These are phyloP conservation scores for Planoprotostelium fungivorum DNA, from an alignment of 78 protist species.

Conservation along the genomic window DNA sequence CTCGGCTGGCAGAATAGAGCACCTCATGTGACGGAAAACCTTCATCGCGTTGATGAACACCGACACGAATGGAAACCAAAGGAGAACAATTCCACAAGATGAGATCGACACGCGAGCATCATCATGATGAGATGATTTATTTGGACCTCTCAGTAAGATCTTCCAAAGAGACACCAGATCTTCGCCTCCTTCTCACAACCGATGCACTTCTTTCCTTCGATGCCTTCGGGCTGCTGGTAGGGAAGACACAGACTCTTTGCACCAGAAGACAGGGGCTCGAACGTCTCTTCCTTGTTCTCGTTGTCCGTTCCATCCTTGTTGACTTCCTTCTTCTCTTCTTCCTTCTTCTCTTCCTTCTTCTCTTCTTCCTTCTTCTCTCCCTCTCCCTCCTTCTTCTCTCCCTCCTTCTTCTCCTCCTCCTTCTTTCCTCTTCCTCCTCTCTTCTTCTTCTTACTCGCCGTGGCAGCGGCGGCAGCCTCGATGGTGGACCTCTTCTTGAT, in stretches of 20 bases:
- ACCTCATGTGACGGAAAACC: too few species aligned
- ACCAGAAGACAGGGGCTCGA: not conserved
- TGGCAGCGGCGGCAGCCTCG: constrained; percentile 16
- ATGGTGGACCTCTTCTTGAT: constrained; percentile 71
- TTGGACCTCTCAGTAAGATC: constrained; percentile 1
- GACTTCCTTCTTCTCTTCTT: not conserved
- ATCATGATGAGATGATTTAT: not conserved
- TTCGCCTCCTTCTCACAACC: constrained; percentile 3
- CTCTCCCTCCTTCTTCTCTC: not conserved
- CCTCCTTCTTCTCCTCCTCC: not conserved
- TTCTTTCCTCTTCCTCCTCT: not conserved
- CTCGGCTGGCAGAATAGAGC: too few species aligned
- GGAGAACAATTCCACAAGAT: too few species aligned
- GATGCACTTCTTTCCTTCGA: constrained; percentile 7
- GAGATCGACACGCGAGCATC: not conserved
- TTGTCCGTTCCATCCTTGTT: not conserved
- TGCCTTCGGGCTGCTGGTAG: constrained; percentile 18
- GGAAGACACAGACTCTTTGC: constrained; percentile 85
- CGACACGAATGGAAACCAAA: too few species aligned
- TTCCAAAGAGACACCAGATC: constrained; percentile 11
- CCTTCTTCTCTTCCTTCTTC: not conserved
- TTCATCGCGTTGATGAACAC: too few species aligned
- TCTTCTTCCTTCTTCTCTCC: not conserved
- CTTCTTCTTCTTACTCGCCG: not conserved
- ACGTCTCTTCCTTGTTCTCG: not conserved